A percentile compares a stretch with the other conserved stretches of the same genome.
Conservation (phyloP, 2,329 filamentous ascomycete species). For the Venturia pyrina region DNA sequence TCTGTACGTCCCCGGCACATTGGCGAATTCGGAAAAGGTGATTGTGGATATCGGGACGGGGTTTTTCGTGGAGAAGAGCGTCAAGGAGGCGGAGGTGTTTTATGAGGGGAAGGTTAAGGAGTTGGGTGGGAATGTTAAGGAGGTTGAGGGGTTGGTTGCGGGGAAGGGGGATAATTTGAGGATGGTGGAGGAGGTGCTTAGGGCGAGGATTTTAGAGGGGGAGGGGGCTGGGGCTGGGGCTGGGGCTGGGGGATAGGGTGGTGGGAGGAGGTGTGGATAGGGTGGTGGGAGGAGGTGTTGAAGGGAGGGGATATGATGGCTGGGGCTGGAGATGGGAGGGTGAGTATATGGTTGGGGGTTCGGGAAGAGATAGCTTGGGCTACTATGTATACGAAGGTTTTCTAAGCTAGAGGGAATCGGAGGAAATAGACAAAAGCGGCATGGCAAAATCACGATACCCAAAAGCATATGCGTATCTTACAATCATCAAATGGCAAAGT, state of each 20-base stretch:
- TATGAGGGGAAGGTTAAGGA: conserved; percentile 60
- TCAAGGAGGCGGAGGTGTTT: conserved; percentile 53
- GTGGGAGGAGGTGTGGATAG: neutral
- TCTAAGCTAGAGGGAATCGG: neutral
- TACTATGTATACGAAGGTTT: too few species aligned
- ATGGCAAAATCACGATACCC: neutral
- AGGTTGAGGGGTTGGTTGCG: conserved; percentile 58
- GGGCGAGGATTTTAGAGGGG: neutral
- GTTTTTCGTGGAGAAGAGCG: conserved; percentile 82
- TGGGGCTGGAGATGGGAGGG: neutral
- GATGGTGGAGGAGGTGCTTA: conserved; percentile 63
- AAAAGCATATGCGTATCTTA: neutral
- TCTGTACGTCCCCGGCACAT: conserved; percentile 78
- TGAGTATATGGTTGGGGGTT: too few species aligned
- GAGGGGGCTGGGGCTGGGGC: neutral
- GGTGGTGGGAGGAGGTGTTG: neutral
- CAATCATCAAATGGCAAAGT: too few species aligned
- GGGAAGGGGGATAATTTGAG: conserved; percentile 76
- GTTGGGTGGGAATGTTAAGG: conserved; percentile 52
- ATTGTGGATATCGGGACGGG: conserved; percentile 90
- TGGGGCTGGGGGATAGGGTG: neutral
- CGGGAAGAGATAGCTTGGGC: too few species aligned
- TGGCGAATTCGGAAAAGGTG: conserved; percentile 65
- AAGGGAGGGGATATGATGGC: neutral
- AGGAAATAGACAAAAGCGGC: neutral